Evolutionary conservation across 495 filamentous ascomycete species (phyloP).

Genomic region (Podospora pseudocomata): DNA sequence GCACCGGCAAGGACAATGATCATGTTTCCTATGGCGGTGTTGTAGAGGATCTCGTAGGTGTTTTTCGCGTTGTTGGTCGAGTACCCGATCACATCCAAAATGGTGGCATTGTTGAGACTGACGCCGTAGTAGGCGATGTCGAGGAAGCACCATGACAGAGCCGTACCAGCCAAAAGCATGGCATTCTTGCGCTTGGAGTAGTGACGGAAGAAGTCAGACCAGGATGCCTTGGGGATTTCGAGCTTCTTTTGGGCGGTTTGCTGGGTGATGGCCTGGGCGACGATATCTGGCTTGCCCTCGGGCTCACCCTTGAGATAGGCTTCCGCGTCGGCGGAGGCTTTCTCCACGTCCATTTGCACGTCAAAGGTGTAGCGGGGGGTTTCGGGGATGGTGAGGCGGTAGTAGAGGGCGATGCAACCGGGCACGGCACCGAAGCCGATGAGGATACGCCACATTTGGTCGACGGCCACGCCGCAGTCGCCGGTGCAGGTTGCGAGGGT

Average conservation of each 20-base stretch:
- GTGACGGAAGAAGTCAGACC: slow-evolving; percentile 60
- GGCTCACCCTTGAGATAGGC: slow-evolving; percentile 56
- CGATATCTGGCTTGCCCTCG: slow-evolving; percentile 61
- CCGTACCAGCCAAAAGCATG: slow-evolving; percentile 66
- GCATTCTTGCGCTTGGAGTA: slow-evolving; percentile 65
- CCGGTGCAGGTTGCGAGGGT: slow-evolving; percentile 54
- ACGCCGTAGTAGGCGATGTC: slow-evolving; percentile 66
- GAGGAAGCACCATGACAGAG: slow-evolving; percentile 73
- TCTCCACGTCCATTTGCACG: slow-evolving; percentile 69
- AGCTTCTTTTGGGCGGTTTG: slow-evolving; percentile 45
- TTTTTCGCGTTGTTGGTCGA: slow-evolving; percentile 49
- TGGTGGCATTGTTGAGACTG: slow-evolving; percentile 67
- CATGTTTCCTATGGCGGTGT: slow-evolving; percentile 68
- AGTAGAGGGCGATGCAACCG: slow-evolving; percentile 72
- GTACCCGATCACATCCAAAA: slow-evolving; percentile 66
- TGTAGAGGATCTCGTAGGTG: slow-evolving; percentile 63
- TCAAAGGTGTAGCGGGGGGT: slow-evolving; percentile 74
- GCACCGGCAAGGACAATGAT: slow-evolving; percentile 71
- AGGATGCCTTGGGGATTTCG: slow-evolving; percentile 59
- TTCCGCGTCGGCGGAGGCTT: slow-evolving; percentile 62
- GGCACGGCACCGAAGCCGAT: slow-evolving; percentile 81
- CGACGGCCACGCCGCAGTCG: slow-evolving; percentile 64
- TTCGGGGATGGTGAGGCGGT: slow-evolving; percentile 84
- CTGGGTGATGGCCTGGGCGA: slow-evolving; percentile 51
- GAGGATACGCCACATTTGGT: slow-evolving; percentile 81